Evolutionary conservation across 2,329 filamentous ascomycete genomes (phyloP), one percentile per base, ranked within the genome.

Genomic region (Daldinia eschscholtzii): DNA sequence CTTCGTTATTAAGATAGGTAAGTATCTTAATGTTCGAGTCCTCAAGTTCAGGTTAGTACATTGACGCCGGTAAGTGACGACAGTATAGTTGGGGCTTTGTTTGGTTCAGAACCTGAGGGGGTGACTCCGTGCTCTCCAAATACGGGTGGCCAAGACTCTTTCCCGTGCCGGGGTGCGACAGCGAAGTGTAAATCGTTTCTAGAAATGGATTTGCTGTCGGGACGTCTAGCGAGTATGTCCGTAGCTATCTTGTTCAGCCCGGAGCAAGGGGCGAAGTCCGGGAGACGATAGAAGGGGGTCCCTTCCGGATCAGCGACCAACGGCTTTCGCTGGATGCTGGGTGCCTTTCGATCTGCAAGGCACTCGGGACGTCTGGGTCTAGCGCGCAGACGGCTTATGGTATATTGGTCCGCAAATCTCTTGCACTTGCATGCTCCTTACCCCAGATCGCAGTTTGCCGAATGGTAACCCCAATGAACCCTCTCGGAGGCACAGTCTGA

Each of bases 391-490:
- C 59, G 48, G 62, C 46, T 61, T 50, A 48, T 67, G 61, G 64
- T 46, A 57, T 61, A 65, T 65, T 64, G 60, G 35, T 46, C 33
- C 30, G 65, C 57, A 63, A 70, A 70, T 69, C 57, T 59, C 48
- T 63, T 63, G 56, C 48, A 23, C 56, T 64, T 65, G 63, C 65
- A 72, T 53, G 41, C 57, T 68, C 57, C 20, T 23, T 69, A 73
- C 72, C 72, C 68, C 68, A 73, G 67, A 74, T 72, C 71, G 70
- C 61, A 61, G 68, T 68, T 50, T 75, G 71, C 68, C 70, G 71
- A 65, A 68, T 65, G 68, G 64, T 63, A 64, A 62, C 56, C 33
- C 65, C 61, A 62, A 64, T 61, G 65, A 41, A 67, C 61, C 63
- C 58, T 61, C 41, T 70, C 72, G 73, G 72, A 75, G 68, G 68